Conservation (phyloP, 2,329 filamentous ascomycete genomes). For the Eurotiales sp. region DNA sequence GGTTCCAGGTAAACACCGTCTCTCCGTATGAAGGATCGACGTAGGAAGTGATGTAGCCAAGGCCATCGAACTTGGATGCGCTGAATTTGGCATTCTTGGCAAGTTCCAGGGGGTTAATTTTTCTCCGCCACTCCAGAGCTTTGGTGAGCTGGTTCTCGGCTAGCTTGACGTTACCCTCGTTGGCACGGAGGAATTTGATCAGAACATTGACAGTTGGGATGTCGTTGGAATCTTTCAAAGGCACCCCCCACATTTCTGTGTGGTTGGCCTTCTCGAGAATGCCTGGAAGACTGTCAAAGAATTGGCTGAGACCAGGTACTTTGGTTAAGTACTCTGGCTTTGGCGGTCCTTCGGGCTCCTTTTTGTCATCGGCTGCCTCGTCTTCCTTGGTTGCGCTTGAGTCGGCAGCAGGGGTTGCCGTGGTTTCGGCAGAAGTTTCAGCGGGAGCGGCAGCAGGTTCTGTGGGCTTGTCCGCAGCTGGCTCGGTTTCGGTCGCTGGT, state of each 20-base stretch:
- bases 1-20: slow-evolving; percentile 80
- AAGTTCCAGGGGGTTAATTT: slow-evolving; percentile 66
- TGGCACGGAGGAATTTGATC: slow-evolving; percentile 91
- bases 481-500: not conserved
- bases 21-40: slow-evolving; percentile 50
- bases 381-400: slow-evolving; percentile 14
- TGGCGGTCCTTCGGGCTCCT: slow-evolving; percentile 17
- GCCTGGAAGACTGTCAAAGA: slow-evolving; percentile 56
- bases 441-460: slow-evolving; percentile 14
- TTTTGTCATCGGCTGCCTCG: slow-evolving; percentile 13
- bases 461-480: slow-evolving; percentile 4
- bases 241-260: slow-evolving; percentile 83
- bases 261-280: slow-evolving; percentile 59
- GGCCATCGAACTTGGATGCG: slow-evolving; percentile 65
- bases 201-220: slow-evolving; percentile 78
- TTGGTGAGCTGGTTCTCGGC: slow-evolving; percentile 74
- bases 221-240: slow-evolving; percentile 53
- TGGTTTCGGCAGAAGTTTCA: slow-evolving; percentile 17
- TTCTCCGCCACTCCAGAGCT: slow-evolving; percentile 78
- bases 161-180: slow-evolving; percentile 68
- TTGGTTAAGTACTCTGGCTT: slow-evolving; percentile 35
- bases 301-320: slow-evolving; percentile 48
- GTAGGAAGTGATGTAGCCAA: slow-evolving; percentile 80
- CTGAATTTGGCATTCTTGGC: slow-evolving; percentile 61
- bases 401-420: slow-evolving; percentile 10